phyloP scores from a whole-genome alignment of 176 grass and related monocot genomes.

The Aegilops longissima region DNA sequence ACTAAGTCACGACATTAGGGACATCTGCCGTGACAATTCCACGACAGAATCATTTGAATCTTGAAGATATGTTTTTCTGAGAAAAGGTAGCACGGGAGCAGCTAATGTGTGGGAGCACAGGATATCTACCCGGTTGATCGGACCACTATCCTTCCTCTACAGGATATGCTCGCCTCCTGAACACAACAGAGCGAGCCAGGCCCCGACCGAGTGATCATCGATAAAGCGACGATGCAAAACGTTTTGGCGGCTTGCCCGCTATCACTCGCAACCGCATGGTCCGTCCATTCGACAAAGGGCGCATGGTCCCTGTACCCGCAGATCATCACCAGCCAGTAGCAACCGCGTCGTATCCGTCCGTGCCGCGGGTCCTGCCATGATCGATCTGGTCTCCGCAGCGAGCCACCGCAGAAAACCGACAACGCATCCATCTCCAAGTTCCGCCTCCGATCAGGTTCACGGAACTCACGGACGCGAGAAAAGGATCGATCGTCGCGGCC shows the following conservation, averaged over 20 bases:
- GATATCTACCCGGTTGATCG: background rate
- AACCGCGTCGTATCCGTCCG: background rate
- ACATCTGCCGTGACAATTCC: too few species aligned
- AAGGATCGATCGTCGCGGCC: background rate
- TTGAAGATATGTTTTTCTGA: too few species aligned
- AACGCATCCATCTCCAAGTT: background rate
- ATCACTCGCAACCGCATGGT: background rate
- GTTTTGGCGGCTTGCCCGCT: background rate
- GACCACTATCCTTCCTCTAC: background rate
- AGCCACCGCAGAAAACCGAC: slow-evolving; percentile 9
- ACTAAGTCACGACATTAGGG: too few species aligned
- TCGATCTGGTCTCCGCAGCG: background rate
- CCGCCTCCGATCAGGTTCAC: background rate
- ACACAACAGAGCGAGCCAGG: background rate
- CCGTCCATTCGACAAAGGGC: background rate
- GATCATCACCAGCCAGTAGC: background rate
- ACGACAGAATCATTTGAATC: too few species aligned
- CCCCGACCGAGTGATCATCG: background rate
- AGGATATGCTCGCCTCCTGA: background rate
- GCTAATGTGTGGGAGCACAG: too few species aligned
- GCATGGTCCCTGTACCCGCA: background rate
- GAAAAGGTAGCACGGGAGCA: too few species aligned
- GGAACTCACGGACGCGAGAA: background rate
- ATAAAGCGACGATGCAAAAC: background rate
- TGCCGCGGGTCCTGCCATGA: background rate